Percentiles rank a stretch among this genome's conserved stretches.
Conservation (phyloP, 768 basidiomycete species). For the Hortiboletus flavorubellus region DNA sequence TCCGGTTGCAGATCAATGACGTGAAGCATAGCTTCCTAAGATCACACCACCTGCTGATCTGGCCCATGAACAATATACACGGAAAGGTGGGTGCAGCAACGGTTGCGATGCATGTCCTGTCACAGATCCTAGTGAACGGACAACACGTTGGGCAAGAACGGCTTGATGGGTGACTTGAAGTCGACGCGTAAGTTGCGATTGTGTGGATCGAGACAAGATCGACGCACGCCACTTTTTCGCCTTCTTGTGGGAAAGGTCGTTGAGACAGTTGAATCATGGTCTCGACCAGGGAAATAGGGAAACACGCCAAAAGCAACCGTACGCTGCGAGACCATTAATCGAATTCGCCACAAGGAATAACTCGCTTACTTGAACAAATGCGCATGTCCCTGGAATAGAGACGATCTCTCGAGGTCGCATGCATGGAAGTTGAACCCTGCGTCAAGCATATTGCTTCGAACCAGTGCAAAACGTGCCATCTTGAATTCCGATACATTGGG, state of each 20-base stretch:
- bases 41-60: conserved; percentile 50
- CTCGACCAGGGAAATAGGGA: not conserved
- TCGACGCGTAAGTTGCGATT: conserved; percentile 5
- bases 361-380: conserved; percentile 70
- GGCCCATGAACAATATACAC: conserved; percentile 73
- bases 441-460: conserved; percentile 64
- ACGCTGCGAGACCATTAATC: conserved; percentile 40
- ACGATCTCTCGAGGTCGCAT: conserved; percentile 64
- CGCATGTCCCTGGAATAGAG: conserved; percentile 67
- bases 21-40: not conserved
- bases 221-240: conserved; percentile 66
- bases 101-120: conserved; percentile 49
- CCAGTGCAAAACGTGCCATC: conserved; percentile 62
- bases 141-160: conserved; percentile 54
- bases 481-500: conserved; percentile 41
- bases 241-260: conserved; percentile 49
- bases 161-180: conserved; percentile 57
- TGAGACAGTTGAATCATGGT: conserved; percentile 15
- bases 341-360: not conserved
- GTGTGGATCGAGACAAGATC: conserved; percentile 6
- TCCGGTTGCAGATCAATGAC: conserved; percentile 9
- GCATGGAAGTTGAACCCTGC: conserved; percentile 58
- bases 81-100: conserved; percentile 59
- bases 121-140: conserved; percentile 56
- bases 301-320: conserved; percentile 58